Evolutionary conservation across 2,329 filamentous ascomycete genomes (phyloP).

Genomic region (Beauveria caledonica): DNA sequence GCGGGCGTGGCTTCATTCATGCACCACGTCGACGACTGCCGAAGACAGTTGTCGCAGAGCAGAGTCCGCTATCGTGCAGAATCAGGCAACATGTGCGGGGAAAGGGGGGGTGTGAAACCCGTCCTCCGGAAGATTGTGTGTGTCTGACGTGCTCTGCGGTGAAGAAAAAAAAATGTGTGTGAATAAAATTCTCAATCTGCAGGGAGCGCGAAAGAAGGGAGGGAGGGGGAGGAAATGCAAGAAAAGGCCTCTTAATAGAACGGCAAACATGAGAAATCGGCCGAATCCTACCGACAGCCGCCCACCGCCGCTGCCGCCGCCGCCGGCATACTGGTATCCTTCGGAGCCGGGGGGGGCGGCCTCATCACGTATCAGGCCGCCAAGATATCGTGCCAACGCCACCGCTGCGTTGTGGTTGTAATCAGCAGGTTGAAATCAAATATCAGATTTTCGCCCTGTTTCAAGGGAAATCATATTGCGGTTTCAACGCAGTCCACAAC

Average conservation of each 20-base stretch:
- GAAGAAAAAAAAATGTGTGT: background rate
- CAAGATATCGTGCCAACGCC: background rate
- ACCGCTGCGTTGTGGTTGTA: background rate
- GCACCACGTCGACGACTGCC: background rate
- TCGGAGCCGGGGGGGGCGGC: background rate
- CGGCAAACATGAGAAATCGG: too few relatives aligned
- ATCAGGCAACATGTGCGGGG: background rate
- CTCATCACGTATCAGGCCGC: background rate
- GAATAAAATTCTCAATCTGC: background rate
- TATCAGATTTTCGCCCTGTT: too few relatives aligned
- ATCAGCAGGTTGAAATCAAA: background rate
- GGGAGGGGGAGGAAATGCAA: too few relatives aligned
- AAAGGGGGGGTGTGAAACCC: background rate
- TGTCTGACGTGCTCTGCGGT: too few relatives aligned
- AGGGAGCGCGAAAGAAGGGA: too few relatives aligned
- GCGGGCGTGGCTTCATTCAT: background rate
- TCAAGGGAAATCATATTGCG: too few relatives aligned
- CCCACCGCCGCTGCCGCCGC: background rate
- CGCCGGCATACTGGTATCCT: background rate
- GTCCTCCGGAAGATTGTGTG: background rate
- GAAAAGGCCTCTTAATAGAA: too few relatives aligned
- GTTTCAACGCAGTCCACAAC: too few relatives aligned
- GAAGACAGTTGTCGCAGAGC: background rate
- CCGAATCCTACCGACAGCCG: background rate
- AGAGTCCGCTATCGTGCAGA: background rate